These are phyloP conservation scores for Eurotiales sp. DNA, from an alignment of 2,329 filamentous ascomycete species.

Conservation along the genomic window DNA sequence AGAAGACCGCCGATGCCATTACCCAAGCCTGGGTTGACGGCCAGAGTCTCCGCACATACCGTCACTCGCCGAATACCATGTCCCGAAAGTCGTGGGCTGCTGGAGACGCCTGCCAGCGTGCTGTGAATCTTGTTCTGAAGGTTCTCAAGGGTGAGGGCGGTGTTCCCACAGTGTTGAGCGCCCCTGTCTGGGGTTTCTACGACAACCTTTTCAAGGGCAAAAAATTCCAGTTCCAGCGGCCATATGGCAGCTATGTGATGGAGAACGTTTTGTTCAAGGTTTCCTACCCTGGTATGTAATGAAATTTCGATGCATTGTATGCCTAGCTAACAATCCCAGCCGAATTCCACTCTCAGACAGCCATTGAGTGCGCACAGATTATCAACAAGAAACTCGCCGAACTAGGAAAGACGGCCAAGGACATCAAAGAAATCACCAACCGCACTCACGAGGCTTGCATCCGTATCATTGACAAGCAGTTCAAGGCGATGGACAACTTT, in stretches of 20 bases:
- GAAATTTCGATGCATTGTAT: neutral
- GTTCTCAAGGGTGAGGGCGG: slow-evolving; percentile 88
- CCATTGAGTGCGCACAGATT: slow-evolving; percentile 88
- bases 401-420: slow-evolving; percentile 83
- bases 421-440: slow-evolving; percentile 91
- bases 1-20: slow-evolving; percentile 90
- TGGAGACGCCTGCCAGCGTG: slow-evolving; percentile 93
- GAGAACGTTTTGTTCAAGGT: slow-evolving; percentile 99
- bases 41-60: slow-evolving; percentile 92
- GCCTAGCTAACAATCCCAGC: slow-evolving; percentile 44
- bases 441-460: slow-evolving; percentile 97
- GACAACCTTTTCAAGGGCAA: slow-evolving; percentile 96
- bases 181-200: slow-evolving; percentile 96
- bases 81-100: slow-evolving; percentile 98
- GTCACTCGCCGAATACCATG: slow-evolving; percentile 98
- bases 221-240: slow-evolving; percentile 91
- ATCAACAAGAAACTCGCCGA: slow-evolving; percentile 78
- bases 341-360: slow-evolving; percentile 98
- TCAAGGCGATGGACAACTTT: slow-evolving; percentile 99
- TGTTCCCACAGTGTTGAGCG: slow-evolving; percentile 86
- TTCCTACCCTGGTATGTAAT: slow-evolving; percentile 77
- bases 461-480: slow-evolving; percentile 99
- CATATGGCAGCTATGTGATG: slow-evolving; percentile 98
- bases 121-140: slow-evolving; percentile 86
- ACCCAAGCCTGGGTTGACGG: slow-evolving; percentile 98